Percentiles rank a stretch among this genome's conserved stretches.
phyloP scores from a whole-genome alignment of 805 yeast species.

The Pichia phayaonensis region DNA sequence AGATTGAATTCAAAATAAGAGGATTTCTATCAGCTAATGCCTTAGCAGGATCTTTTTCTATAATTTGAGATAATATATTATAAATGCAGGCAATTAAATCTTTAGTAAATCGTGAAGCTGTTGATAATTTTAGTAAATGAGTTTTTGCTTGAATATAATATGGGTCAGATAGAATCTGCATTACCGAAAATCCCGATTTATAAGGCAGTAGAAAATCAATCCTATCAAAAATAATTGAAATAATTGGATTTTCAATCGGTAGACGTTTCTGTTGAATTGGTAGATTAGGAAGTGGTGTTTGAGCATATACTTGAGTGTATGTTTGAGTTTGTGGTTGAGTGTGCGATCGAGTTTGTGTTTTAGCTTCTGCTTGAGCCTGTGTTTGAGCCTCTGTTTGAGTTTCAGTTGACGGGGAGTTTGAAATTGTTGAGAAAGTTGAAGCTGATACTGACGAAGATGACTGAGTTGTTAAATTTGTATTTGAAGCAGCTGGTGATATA shows the following conservation, averaged over 20 bases:
- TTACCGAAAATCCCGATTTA: conserved; percentile 28
- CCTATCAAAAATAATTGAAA: conserved; percentile 30
- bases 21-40: conserved; percentile 18
- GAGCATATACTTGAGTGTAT: background rate
- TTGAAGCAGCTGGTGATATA: background rate
- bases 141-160: conserved; percentile 28
- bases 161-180: conserved; percentile 32
- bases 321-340: background rate
- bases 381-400: too few relatives aligned
- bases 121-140: conserved; percentile 28
- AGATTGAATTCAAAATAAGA: conserved; percentile 5
- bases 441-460: background rate
- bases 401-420: too few relatives aligned
- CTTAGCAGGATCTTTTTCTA: background rate
- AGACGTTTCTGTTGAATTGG: background rate
- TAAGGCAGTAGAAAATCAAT: conserved; percentile 30
- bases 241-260: conserved; percentile 10
- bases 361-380: too few relatives aligned
- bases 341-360: too few relatives aligned
- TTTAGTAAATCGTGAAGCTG: conserved; percentile 19
- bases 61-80: conserved; percentile 7
- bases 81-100: conserved; percentile 22
- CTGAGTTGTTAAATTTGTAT: background rate
- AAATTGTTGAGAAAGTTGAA: background rate
- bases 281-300: background rate